These are phyloP conservation scores for Leucosporidium yakuticum DNA, from an alignment of 768 basidiomycete genomes.

Conservation along the genomic window DNA sequence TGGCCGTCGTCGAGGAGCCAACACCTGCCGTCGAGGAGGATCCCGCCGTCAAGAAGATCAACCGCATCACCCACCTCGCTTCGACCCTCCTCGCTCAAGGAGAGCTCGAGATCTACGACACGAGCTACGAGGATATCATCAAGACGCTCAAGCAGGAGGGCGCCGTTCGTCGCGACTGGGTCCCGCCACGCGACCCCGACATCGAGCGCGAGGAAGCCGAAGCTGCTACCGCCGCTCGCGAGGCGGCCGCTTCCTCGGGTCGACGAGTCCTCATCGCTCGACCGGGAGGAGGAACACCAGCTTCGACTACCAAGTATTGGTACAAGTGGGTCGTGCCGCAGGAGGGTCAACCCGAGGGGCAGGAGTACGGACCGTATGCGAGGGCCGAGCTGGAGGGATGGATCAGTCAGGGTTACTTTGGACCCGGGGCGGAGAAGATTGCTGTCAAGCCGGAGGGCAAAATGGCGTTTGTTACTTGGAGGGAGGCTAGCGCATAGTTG, in stretches of 20 bases:
- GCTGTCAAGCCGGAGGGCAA: constrained; percentile 58
- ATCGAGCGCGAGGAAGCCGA: constrained; percentile 3
- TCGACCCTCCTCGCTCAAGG: constrained; percentile 75
- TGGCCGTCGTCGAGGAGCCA: neutral
- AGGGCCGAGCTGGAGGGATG: constrained; percentile 75
- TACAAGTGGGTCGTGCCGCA: constrained; percentile 64
- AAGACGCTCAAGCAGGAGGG: constrained; percentile 68
- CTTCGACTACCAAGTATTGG: constrained; percentile 50
- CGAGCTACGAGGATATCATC: constrained; percentile 77
- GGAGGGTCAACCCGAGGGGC: constrained; percentile 47
- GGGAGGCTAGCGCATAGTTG: constrained; percentile 1
- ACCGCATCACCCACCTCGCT: constrained; percentile 73
- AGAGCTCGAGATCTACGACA: constrained; percentile 77
- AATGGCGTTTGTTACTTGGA: constrained; percentile 24
- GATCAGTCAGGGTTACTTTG: constrained; percentile 77
- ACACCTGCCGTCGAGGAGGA: neutral
- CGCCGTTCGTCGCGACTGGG: constrained; percentile 62
- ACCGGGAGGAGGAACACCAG: neutral
- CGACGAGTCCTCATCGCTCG: constrained; percentile 17
- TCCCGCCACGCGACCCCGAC: constrained; percentile 58
- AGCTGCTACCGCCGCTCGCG: constrained; percentile 47
- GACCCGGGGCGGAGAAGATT: constrained; percentile 67
- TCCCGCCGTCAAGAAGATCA: constrained; percentile 49
- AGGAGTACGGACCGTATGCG: constrained; percentile 68
- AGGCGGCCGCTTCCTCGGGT: neutral